Conservation (phyloP, 1,284 basidiomycete species). For the Tylopilus orsonianus region DNA sequence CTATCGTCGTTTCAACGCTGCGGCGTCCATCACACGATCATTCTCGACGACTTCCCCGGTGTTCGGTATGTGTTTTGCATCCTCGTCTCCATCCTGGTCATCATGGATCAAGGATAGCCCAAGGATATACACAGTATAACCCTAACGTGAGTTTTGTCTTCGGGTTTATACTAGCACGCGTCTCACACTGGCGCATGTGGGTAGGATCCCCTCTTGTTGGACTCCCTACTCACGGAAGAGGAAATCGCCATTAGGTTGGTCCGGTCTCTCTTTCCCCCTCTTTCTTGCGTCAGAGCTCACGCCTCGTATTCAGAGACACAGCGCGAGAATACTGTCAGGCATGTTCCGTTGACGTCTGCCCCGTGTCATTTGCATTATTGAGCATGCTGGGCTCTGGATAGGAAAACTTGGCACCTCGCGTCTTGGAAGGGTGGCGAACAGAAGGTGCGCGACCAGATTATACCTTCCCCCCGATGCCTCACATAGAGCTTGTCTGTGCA, state of each 20-base stretch:
- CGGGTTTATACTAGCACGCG: background rate
- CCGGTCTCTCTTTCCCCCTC: background rate
- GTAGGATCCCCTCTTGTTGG: slow-evolving; percentile 77
- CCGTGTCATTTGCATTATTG: slow-evolving; percentile 2
- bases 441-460: slow-evolving; percentile 57
- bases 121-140: slow-evolving; percentile 23
- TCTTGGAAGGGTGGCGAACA: slow-evolving; percentile 84
- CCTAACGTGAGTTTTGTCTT: slow-evolving; percentile 31
- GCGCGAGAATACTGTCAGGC: slow-evolving; percentile 85
- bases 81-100: background rate
- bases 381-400: slow-evolving; percentile 32
- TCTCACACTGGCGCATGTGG: slow-evolving; percentile 3
- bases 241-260: slow-evolving; percentile 85
- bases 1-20: slow-evolving; percentile 10
- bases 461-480: background rate
- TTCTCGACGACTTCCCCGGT: slow-evolving; percentile 22
- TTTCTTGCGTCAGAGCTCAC: background rate
- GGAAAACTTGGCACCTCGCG: slow-evolving; percentile 82
- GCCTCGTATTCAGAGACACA: slow-evolving; percentile 60
- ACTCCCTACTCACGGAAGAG: slow-evolving; percentile 83
- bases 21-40: slow-evolving; percentile 14
- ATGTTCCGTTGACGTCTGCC: slow-evolving; percentile 21
- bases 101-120: slow-evolving; percentile 15
- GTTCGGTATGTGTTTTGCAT: slow-evolving; percentile 17
- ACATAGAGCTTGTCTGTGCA: slow-evolving; percentile 31